A percentile compares a stretch with the other conserved stretches of the same genome.
These are phyloP conservation scores for Metarhizium sp. DNA, from an alignment of 2,329 filamentous ascomycete species.

Conservation along the genomic window DNA sequence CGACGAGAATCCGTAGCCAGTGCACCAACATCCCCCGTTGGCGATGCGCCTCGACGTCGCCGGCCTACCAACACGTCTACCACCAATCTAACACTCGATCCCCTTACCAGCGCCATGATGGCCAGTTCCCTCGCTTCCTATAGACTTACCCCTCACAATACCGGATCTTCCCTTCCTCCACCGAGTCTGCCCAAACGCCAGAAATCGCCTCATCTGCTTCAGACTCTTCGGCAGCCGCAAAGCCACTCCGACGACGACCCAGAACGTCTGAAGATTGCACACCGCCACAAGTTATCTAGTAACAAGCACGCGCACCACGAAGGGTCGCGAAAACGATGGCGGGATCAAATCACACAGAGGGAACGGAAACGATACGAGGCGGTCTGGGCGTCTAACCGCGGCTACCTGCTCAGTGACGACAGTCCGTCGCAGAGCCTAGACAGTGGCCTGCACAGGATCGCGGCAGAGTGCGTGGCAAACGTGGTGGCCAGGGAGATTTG, in stretches of 20 bases:
- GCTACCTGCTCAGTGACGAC: slow-evolving; percentile 33
- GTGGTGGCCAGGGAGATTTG: slow-evolving; percentile 69
- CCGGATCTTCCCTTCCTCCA: slow-evolving; percentile 24
- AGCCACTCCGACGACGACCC: slow-evolving; percentile 43
- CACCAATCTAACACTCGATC: slow-evolving; percentile 45
- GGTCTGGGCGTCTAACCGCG: slow-evolving; percentile 75
- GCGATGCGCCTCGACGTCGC: slow-evolving; percentile 16
- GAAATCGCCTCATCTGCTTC: slow-evolving; percentile 46
- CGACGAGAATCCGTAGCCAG: slow-evolving; percentile 14
- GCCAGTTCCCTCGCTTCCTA: slow-evolving; percentile 64
- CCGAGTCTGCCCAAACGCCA: slow-evolving; percentile 31
- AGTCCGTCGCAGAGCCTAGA: slow-evolving; percentile 9
- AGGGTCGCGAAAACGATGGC: slow-evolving; percentile 65
- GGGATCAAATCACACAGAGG: slow-evolving; percentile 60
- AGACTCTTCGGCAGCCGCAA: slow-evolving; percentile 53
- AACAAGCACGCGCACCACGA: slow-evolving; percentile 67
- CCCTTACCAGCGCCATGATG: slow-evolving; percentile 65
- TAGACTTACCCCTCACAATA: slow-evolving; percentile 34
- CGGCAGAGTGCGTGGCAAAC: slow-evolving; percentile 49
- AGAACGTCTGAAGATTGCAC: slow-evolving; percentile 33
- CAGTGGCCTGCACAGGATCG: slow-evolving; percentile 13
- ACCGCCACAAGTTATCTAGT: slow-evolving; percentile 43
- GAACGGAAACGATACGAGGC: slow-evolving; percentile 78
- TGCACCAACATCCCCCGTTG: slow-evolving; percentile 26
- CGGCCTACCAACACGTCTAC: slow-evolving; percentile 18